phyloP scores from a whole-genome alignment of 345 rosid genomes.

The Lumnitzera racemosa region DNA sequence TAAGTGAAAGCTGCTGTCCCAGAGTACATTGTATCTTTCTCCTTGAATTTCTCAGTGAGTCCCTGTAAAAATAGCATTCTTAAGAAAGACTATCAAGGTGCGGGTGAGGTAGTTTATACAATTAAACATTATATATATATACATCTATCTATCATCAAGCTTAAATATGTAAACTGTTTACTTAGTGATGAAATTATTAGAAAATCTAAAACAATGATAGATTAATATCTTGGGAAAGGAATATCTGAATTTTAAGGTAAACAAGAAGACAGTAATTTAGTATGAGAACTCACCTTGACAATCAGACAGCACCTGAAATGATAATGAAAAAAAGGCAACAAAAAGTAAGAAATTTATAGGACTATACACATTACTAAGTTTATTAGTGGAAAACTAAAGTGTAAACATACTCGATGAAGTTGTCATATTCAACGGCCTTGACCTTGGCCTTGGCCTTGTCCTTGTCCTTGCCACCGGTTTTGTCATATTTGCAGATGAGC shows the following conservation, averaged over 20 bases:
- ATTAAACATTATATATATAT: no score
- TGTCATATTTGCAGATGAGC: constrained; percentile 76
- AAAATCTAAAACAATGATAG: no score
- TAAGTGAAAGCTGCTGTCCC: constrained; percentile 81
- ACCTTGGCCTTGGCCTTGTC: constrained; percentile 20
- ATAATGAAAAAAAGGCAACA: no score
- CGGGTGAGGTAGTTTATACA: no score
- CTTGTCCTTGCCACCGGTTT: constrained; percentile 48
- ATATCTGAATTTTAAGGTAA: background rate
- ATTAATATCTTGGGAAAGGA: no score
- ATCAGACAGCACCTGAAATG: constrained; percentile 88
- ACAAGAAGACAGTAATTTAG: background rate
- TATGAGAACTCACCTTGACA: constrained; percentile 51
- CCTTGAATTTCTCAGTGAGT: constrained; percentile 85
- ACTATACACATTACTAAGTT: background rate
- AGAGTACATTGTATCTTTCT: constrained; percentile 53
- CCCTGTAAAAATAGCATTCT: constrained; percentile 38
- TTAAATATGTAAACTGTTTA: no score
- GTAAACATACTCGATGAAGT: constrained; percentile 75
- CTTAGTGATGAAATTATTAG: no score
- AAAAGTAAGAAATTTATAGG: background rate
- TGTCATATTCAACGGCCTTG: constrained; percentile 83
- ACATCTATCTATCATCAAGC: no score
- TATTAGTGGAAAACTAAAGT: background rate
- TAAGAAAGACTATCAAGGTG: no score